phyloP scores from a whole-genome alignment of 306 rosid genomes.

The Cyamopsis tetragonoloba region DNA sequence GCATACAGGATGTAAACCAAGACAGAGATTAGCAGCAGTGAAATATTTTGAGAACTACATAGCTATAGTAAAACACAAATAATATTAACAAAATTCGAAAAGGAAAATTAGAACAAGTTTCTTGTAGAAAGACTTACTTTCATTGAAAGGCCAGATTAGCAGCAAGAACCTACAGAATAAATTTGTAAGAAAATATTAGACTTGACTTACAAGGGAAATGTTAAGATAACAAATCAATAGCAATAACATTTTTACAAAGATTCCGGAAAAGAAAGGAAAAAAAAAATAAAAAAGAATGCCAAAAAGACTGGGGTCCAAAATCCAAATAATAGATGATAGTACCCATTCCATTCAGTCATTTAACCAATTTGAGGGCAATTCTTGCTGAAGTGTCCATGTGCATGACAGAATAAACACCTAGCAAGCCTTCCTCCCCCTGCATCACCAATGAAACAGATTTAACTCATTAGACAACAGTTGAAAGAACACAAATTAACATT shows the following conservation, averaged over 20 bases:
- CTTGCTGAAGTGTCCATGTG: conserved; percentile 56
- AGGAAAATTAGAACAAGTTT: not conserved
- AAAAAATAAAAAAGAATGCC: not conserved
- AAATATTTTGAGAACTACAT: not conserved
- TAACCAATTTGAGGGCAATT: conserved; percentile 58
- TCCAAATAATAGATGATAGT: conserved; percentile 20
- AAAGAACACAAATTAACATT: too few species aligned
- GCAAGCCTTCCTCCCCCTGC: conserved; percentile 79
- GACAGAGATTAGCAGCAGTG: not conserved
- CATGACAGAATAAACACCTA: conserved; percentile 63
- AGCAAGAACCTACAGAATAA: conserved; percentile 47
- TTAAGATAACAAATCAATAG: conserved; percentile 11
- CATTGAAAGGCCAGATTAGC: conserved; percentile 11
- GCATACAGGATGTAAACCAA: not conserved
- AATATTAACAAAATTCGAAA: not conserved
- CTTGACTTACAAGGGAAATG: not conserved
- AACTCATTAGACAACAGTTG: not conserved
- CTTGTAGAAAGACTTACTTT: conserved; percentile 30
- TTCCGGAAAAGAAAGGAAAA: conserved; percentile 2
- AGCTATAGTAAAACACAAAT: not conserved
- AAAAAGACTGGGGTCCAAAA: not conserved
- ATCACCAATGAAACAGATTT: conserved; percentile 24
- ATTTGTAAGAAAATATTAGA: conserved; percentile 13
- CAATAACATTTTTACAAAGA: not conserved
- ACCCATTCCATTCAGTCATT: conserved; percentile 79